Percentiles rank a stretch among this genome's conserved stretches.
Conservation (phyloP, 2,329 filamentous ascomycete species). For the Alternaria arborescens region DNA sequence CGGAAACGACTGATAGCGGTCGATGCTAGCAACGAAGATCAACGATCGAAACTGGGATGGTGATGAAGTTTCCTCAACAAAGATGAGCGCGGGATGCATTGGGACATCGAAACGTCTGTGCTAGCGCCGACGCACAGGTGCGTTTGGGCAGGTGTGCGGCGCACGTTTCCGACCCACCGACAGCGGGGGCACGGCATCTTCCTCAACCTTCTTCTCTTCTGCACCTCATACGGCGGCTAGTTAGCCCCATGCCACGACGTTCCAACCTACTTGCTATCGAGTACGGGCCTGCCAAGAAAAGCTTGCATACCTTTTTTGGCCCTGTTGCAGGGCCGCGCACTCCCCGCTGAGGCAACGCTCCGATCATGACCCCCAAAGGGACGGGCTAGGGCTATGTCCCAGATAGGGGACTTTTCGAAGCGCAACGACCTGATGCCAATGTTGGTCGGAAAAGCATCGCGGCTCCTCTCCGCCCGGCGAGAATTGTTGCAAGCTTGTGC, state of each 20-base stretch:
- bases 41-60: slow-evolving; percentile 12
- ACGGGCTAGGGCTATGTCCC: slow-evolving; percentile 4
- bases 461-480: slow-evolving; percentile 20
- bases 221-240: slow-evolving; percentile 11
- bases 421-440: slow-evolving; percentile 4
- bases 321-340: slow-evolving; percentile 10
- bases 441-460: not conserved
- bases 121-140: slow-evolving; percentile 12
- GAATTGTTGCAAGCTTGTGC: slow-evolving; percentile 6
- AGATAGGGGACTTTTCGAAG: slow-evolving; percentile 15
- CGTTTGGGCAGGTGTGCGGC: not conserved
- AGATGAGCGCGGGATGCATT: slow-evolving; percentile 7
- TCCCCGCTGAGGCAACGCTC: slow-evolving; percentile 11
- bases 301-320: slow-evolving; percentile 15
- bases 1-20: slow-evolving; percentile 9
- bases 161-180: slow-evolving; percentile 16
- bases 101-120: slow-evolving; percentile 6
- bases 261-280: slow-evolving; percentile 7
- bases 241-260: slow-evolving; percentile 17
- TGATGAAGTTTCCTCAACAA: slow-evolving; percentile 14
- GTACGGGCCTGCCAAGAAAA: slow-evolving; percentile 14
- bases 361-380: slow-evolving; percentile 19
- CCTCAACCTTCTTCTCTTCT: slow-evolving; percentile 10
- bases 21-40: slow-evolving; percentile 13
- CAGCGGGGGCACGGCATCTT: slow-evolving; percentile 10